Conservation (phyloP, 2,329 filamentous ascomycete species). For the Ophiostoma sp. region DNA sequence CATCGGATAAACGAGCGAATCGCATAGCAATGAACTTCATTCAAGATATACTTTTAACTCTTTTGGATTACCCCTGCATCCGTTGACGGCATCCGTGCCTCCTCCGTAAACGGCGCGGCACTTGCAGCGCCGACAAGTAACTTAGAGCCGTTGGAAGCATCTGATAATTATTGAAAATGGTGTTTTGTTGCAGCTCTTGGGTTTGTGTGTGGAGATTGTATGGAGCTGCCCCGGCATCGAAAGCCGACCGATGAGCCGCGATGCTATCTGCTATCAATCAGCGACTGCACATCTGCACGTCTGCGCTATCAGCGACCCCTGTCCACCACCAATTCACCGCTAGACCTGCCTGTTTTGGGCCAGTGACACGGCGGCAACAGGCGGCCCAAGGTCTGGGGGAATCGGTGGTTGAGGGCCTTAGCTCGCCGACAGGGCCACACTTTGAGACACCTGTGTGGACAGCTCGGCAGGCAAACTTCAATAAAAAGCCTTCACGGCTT, state of each 20-base stretch:
- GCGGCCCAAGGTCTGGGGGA: neutral
- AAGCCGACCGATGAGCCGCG: neutral
- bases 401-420: neutral
- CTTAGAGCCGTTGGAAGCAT: neutral
- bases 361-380: neutral
- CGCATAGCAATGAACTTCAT: neutral
- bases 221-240: neutral
- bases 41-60: neutral
- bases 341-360: conserved; percentile 11
- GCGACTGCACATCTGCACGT: neutral
- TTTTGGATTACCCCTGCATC: neutral
- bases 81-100: neutral
- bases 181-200: neutral
- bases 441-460: neutral
- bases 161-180: neutral
- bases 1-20: neutral
- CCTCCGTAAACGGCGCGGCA: neutral
- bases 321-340: neutral
- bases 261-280: conserved; percentile 12
- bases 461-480: neutral
- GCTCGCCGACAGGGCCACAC: neutral
- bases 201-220: neutral
- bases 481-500: neutral
- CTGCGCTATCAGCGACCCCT: neutral
- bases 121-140: neutral